These are phyloP conservation scores for Trametes coccinea DNA, from an alignment of 768 basidiomycete species.

Conservation along the genomic window DNA sequence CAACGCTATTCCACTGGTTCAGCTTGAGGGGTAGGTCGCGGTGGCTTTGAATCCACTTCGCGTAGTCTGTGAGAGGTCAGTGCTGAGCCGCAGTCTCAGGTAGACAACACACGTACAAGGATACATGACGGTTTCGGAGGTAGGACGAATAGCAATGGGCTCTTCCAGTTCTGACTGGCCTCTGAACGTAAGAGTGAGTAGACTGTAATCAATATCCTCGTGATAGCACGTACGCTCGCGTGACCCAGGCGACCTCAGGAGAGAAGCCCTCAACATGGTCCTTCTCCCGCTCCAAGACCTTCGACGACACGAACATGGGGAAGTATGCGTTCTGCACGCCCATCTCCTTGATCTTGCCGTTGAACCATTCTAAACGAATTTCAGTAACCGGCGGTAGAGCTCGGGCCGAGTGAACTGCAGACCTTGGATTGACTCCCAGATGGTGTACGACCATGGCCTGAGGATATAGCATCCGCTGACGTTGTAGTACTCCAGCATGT, in stretches of 20 bases:
- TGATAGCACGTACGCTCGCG: slow-evolving; percentile 70
- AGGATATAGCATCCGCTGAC: slow-evolving; percentile 99
- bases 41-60: slow-evolving; percentile 98
- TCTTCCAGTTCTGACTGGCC: slow-evolving; percentile 94
- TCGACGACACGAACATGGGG: slow-evolving; percentile 96
- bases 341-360: slow-evolving; percentile 86
- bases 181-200: slow-evolving; percentile 40
- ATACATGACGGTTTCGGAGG: slow-evolving; percentile 99
- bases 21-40: slow-evolving; percentile 96
- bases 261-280: slow-evolving; percentile 99
- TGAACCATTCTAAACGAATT: slow-evolving; percentile 79
- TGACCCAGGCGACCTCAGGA: slow-evolving; percentile 99
- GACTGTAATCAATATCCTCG: background rate
- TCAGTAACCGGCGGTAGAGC: background rate
- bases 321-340: slow-evolving; percentile 98
- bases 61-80: slow-evolving; percentile 65
- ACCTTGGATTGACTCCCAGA: slow-evolving; percentile 98
- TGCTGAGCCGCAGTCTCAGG: background rate
- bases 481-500: slow-evolving; percentile 99
- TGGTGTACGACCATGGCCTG: slow-evolving; percentile 94
- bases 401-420: slow-evolving; percentile 18
- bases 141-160: slow-evolving; percentile 96
- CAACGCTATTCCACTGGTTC: slow-evolving; percentile 99
- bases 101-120: slow-evolving; percentile 62
- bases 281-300: slow-evolving; percentile 94